Base-by-base conservation (phyloP, 495 filamentous ascomycete genomes). In the Penicillium alfredii region DNA sequence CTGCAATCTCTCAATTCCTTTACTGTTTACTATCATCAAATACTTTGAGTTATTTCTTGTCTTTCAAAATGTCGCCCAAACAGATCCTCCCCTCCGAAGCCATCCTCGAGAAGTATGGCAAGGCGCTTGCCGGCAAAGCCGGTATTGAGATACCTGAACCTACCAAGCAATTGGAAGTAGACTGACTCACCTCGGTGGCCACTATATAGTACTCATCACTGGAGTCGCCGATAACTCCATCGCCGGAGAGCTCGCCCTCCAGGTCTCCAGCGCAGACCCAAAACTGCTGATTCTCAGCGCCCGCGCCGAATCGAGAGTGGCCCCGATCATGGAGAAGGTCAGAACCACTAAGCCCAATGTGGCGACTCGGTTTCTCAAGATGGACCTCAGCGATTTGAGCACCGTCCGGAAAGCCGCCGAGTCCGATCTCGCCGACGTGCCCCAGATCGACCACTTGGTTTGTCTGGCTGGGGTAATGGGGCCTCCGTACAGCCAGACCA, bases 181-280 rank as follows among this genome's bases (percentile, higher is more conserved):
- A 4, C n/a, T n/a, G n/a, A n/a, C n/a, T n/a, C 5, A 25, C 5
- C 11, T 25, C 13, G 35, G 6, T 19, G 13, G 34, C 8, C 3
- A 16, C 12, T 4, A 7, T 8, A 17, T 10, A 53, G 49, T 53
- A 3, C 29, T 53, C 4, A 45, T 53, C 15, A 53, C 49, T n/a
- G 49, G 49, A 12, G 38, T 53, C 14, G 42, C 49, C 8, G 15
- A 40, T 13, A 23, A 49, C 5, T 53, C 49, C 11, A 53, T 53
- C 9, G 49, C 45, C 6, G 49, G 45, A 17, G 45, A 53, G 24
- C 45, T 53, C 1, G 49, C 41, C 8, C 4, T 53, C 3, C 49
- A 49, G 16, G 33, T 53, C 2, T 8, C 45, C 3, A 9, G 26
- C 16, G 41, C 35, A 11, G 5, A 42, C 14, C 49, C 49, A 2